Base-by-base conservation (phyloP, 768 basidiomycete genomes). In the Lactarius hatsudake region DNA sequence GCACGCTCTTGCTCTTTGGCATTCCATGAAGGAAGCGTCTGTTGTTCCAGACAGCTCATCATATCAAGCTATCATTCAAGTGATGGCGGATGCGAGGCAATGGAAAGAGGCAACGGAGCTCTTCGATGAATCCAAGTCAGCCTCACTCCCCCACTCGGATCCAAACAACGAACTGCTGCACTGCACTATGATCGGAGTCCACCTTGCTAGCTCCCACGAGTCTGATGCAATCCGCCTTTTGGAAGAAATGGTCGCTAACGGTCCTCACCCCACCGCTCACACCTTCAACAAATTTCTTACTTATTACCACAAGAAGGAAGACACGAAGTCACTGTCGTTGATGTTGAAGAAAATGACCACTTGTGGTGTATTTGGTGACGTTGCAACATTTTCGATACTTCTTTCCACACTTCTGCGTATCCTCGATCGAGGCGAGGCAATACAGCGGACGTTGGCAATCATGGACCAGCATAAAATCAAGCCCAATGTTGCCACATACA, bases 371-470 rank as follows among this genome's bases (percentile, higher is more conserved):
- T 71, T 77, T 26, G 91, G 93, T 8, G 93, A 98, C 74, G 85
- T 91, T 13, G 86, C 88, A 76, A 97, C 91, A 0, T 98, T 89
- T 76, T 94, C 95, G 4, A 94, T 88, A 15, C 82, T 98, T 38
- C 85, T 98, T 20, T 85, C 88, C 30, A 89, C 91, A 1, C 75
- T 96, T 62, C 82, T 94, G 59, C 85, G 84, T 69, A 84, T 84
- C 17, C 87, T 88, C 12, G 59, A 64, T 36, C 81, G 86, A 63
- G 76, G 82, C 32, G 88, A 94, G 71, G 89, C 91, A 1, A 83
- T 85, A 6, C 79, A 82, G 26, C 79, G 85, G 32, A 82, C 94
- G 26, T 76, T 94, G 59, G 78, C 80, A 54, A 79, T 91, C 66
- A 98, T 98, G 96, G 76, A 81, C 71, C 84, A 85, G 72, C 86